These are phyloP conservation scores for Clavariopsis aquatica DNA, from an alignment of 495 filamentous ascomycete species.

Conservation along the genomic window DNA sequence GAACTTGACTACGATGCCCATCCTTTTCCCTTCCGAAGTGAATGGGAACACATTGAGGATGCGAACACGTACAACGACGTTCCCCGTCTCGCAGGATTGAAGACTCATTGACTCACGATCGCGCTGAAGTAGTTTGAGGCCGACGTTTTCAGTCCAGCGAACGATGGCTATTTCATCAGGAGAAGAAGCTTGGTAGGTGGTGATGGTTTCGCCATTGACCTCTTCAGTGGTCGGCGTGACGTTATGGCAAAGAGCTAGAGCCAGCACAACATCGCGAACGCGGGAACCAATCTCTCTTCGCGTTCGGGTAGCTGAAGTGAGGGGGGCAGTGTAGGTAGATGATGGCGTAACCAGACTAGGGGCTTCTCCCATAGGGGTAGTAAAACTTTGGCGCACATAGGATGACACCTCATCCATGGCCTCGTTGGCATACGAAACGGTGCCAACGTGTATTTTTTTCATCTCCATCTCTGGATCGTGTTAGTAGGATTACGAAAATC, in stretches of 20 bases:
- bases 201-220: constrained; percentile 72
- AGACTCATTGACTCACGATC: constrained; percentile 83
- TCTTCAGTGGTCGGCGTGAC: constrained; percentile 91
- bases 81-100: constrained; percentile 73
- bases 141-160: constrained; percentile 90
- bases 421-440: constrained; percentile 95
- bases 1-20: constrained; percentile 97
- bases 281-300: constrained; percentile 89
- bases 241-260: constrained; percentile 94
- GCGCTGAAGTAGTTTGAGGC: constrained; percentile 78
- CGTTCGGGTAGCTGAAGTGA: constrained; percentile 68
- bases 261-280: constrained; percentile 86
- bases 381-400: constrained; percentile 81
- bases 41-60: constrained; percentile 97
- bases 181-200: constrained; percentile 91
- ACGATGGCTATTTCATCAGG: constrained; percentile 99
- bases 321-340: constrained; percentile 55
- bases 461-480: constrained; percentile 80
- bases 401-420: constrained; percentile 95
- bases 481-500: constrained; percentile 2
- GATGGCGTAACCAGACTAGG: constrained; percentile 70
- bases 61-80: constrained; percentile 77
- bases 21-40: constrained; percentile 94
- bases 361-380: constrained; percentile 48
- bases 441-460: constrained; percentile 97